Evolutionary conservation across 768 basidiomycete genomes (phyloP), one percentile per base, ranked within the genome.

Genomic region (Leccinellum albellum): DNA sequence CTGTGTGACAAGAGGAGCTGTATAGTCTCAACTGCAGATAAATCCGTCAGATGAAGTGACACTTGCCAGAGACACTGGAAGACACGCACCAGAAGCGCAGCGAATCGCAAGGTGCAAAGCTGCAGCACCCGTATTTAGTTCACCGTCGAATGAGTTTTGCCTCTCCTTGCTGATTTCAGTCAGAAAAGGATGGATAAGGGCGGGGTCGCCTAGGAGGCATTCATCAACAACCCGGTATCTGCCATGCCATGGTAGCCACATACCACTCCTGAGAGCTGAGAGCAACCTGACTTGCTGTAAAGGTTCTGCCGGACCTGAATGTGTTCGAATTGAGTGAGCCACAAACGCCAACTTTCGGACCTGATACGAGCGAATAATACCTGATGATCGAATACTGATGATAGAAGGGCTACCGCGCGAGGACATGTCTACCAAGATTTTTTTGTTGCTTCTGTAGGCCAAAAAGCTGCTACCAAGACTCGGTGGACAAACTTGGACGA

Each of bases 71-170:
- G 15, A 32, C 9, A 48, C n/a, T 7, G 42, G 15, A 51, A 20
- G 37, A 7, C n/a, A 74, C 84, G 23, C 63, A 89, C 88, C 79
- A 10, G 86, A 85, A 56, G 82, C 89, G 69, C 91, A 92, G 44
- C 88, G 82, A n/a, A 93, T 83, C 12, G 89, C 90, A 3, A 93
- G 81, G 70, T 93, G 90, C 7, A 93, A 74, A 0, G 88, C 88
- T 3, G 88, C 86, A 6, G 89, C 87, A 13, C 83, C 87, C 1
- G 85, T 80, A 66, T 91, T 86, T 0, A 84, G 57, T 15, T 80
- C 78, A 14, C 70, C 73, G 20, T 81, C 82, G 0, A 66, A 54
- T 21, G 81, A 79, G 24, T 70, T 78, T 4, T 82, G 80, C 54
- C 76, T 81, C 61, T 88, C 85, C 68, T 85, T 87, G 50, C 79